Evolutionary conservation across 495 filamentous ascomycete species (phyloP).

Genomic region (Xylaria longipes): DNA sequence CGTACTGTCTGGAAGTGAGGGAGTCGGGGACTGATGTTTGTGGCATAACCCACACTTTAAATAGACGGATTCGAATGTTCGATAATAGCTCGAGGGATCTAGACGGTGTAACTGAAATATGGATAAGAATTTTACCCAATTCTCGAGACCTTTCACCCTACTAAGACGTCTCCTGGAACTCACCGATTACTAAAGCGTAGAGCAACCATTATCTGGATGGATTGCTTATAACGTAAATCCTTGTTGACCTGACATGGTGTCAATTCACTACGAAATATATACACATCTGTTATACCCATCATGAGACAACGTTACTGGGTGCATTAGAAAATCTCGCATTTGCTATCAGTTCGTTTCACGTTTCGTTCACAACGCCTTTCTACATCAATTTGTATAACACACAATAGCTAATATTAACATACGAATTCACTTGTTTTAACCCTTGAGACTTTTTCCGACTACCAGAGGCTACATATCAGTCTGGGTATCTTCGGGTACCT

Average conservation of each 20-base stretch:
- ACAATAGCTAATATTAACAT: neutral
- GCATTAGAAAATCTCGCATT: neutral
- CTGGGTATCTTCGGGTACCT: slow-evolving; percentile 21
- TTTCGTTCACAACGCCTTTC: neutral
- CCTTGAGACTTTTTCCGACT: neutral
- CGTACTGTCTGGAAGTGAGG: neutral
- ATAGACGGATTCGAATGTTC: neutral
- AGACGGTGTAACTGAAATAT: neutral
- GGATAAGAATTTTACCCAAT: neutral
- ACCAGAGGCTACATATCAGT: slow-evolving; percentile 3
- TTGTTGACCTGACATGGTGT: neutral
- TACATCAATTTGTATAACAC: neutral
- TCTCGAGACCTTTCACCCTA: neutral
- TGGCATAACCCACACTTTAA: neutral
- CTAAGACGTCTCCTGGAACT: neutral
- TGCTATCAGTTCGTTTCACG: neutral
- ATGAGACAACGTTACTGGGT: neutral
- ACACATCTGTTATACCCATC: neutral
- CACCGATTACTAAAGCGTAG: neutral
- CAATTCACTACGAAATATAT: neutral
- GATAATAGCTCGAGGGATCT: neutral
- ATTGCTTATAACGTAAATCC: neutral
- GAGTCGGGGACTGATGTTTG: neutral
- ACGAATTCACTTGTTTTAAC: neutral
- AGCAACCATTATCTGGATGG: neutral